Evolutionary conservation across 352 stramenopile species (phyloP), one percentile per base, ranked within the genome.

Genomic region (Globisporangium barbulae): DNA sequence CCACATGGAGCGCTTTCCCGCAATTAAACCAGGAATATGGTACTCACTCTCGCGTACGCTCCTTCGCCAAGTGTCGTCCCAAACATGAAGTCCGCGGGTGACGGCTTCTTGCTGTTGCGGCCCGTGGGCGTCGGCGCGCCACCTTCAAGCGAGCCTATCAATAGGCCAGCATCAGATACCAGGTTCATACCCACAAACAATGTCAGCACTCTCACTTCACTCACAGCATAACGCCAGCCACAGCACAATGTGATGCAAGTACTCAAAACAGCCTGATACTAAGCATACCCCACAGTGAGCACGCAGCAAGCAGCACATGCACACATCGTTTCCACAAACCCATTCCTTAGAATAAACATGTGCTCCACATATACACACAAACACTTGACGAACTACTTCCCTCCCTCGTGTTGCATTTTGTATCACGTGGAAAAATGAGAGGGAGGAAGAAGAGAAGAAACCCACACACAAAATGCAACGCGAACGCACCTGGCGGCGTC

Each of bases 41-140:
- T 47, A 83, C 79, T 31, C 28, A 91, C 82, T 55, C 85, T 81
- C 48, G 89, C 89, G 59, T 95, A 97, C 3, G 89, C 85, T 22
- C 89, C 89, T 76, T 97, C 86, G 22, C 89, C 89, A 28, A 97
- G 76, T 59, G 88, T 96, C 22, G 72, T 77, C 30, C 89, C 89
- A 67, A 97, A 97, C 83, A 94, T 92, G 63, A 97, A 96, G 72
- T 97, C 89, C 7, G 84, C 78, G 0, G 89, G 85, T 35, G 85
- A 91, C 54, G 85, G 83, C 73, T 91, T 91, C 70, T 84, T 83
- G 72, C 74, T 86, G 53, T 65, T 70, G 49, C 77, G 71, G 39
- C 72, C 71, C 17, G 52, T 45, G 31, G 73, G 74, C 61, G 73
- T 78, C 33, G 56, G 59, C 41, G 49, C 55, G 17, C 61, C 62